phyloP scores from a whole-genome alignment of 148 eudicot genomes.

The Suaeda aralocaspica region DNA sequence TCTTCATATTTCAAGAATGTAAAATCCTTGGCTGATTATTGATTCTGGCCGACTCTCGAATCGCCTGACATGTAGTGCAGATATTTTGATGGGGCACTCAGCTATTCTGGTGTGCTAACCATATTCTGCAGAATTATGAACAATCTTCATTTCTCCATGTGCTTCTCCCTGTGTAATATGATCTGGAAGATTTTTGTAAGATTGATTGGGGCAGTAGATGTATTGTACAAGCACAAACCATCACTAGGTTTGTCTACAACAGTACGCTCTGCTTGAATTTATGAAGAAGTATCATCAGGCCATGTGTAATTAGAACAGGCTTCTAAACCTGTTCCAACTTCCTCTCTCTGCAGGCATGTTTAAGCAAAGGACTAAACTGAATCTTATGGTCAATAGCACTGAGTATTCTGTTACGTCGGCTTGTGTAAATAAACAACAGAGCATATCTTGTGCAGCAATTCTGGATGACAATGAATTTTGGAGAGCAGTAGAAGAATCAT shows the following conservation, averaged over 20 bases:
- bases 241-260: slow-evolving; percentile 78
- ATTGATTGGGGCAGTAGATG: slow-evolving; percentile 86
- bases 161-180: slow-evolving; percentile 78
- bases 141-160: slow-evolving; percentile 84
- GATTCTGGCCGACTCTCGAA: slow-evolving; percentile 80
- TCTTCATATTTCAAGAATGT: slow-evolving; percentile 66
- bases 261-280: slow-evolving; percentile 55
- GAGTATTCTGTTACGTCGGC: slow-evolving; percentile 53
- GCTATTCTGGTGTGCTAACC: slow-evolving; percentile 67
- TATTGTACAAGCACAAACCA: slow-evolving; percentile 70
- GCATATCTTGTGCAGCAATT: slow-evolving; percentile 52
- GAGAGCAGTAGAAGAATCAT: slow-evolving; percentile 80
- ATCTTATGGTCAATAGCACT: slow-evolving; percentile 77
- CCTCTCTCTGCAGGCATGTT: slow-evolving; percentile 72
- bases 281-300: slow-evolving; percentile 77
- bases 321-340: slow-evolving; percentile 72
- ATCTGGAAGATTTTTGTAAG: slow-evolving; percentile 84
- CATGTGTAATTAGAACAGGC: slow-evolving; percentile 70
- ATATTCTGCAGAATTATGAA: slow-evolving; percentile 64
- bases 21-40: slow-evolving; percentile 66
- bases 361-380: slow-evolving; percentile 73
- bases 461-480: slow-evolving; percentile 86
- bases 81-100: slow-evolving; percentile 72
- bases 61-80: slow-evolving; percentile 83
- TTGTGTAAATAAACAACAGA: slow-evolving; percentile 63